Percentiles rank a stretch among this genome's conserved stretches.
Evolutionary conservation across 1,139 yeast species (phyloP).

Genomic region (Yamadazyma dushanensis): DNA sequence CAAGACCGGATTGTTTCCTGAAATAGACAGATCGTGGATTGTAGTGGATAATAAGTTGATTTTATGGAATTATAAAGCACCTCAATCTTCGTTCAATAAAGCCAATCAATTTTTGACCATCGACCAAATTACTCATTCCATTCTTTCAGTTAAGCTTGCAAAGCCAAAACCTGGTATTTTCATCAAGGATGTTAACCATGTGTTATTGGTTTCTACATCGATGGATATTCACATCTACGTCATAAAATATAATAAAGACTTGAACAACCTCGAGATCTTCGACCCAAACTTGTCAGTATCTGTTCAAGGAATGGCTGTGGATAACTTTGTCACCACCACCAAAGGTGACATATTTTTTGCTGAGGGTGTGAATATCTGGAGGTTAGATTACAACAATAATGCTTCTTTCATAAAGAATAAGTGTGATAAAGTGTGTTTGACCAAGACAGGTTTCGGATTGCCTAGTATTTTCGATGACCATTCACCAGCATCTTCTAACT

Average conservation of each 20-base stretch:
- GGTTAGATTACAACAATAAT: constrained; percentile 77
- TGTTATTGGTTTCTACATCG: constrained; percentile 78
- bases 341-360: constrained; percentile 79
- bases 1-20: constrained; percentile 83
- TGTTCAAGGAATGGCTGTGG: constrained; percentile 74
- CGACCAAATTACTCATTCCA: constrained; percentile 79
- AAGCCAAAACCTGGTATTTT: constrained; percentile 81
- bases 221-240: constrained; percentile 78
- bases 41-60: constrained; percentile 79
- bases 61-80: constrained; percentile 76
- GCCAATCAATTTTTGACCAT: constrained; percentile 73
- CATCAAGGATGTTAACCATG: constrained; percentile 69
- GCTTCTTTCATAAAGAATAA: constrained; percentile 87
- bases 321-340: constrained; percentile 59
- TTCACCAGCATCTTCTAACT: constrained; percentile 4
- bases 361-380: constrained; percentile 85
- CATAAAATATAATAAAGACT: constrained; percentile 52
- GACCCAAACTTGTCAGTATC: constrained; percentile 84
- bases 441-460: constrained; percentile 57
- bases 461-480: constrained; percentile 13
- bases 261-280: constrained; percentile 65
- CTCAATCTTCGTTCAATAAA: constrained; percentile 49
- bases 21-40: constrained; percentile 84
- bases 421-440: constrained; percentile 78
- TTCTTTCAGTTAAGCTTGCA: constrained; percentile 72